Percentiles rank a stretch among this genome's conserved stretches.
Conservation (phyloP, 768 basidiomycete species). For the Pluteus cervinus region DNA sequence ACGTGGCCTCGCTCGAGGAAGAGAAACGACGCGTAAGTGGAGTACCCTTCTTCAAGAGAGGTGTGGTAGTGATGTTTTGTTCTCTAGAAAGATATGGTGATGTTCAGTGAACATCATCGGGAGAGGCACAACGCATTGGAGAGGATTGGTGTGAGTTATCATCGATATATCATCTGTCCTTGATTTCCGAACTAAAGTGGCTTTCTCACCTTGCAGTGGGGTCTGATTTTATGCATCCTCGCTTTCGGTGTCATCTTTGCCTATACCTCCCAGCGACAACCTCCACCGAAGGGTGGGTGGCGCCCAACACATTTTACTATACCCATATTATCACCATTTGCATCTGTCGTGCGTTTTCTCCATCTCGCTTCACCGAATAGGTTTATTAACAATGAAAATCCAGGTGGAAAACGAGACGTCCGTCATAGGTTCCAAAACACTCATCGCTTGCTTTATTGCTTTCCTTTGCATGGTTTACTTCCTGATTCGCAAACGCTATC, state of each 20-base stretch:
- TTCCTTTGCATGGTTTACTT: no score
- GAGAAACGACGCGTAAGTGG: conserved; percentile 42
- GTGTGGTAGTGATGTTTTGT: neutral
- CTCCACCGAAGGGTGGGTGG: conserved; percentile 20
- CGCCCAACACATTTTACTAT: conserved; percentile 65
- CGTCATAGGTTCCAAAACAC: conserved; percentile 44
- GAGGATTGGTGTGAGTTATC: conserved; percentile 39
- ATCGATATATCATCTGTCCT: neutral
- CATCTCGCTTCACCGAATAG: neutral
- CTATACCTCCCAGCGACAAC: conserved; percentile 14
- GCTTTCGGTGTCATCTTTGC: conserved; percentile 27
- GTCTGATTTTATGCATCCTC: conserved; percentile 27
- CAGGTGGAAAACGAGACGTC: conserved; percentile 77
- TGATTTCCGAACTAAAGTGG: no score
- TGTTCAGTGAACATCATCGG: conserved; percentile 34
- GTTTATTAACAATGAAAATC: neutral
- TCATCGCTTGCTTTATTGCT: no score
- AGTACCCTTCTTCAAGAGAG: neutral
- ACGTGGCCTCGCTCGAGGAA: conserved; percentile 34
- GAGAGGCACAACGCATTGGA: conserved; percentile 45
- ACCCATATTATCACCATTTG: conserved; percentile 72
- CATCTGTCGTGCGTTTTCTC: conserved; percentile 54
- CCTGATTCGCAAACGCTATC: no score
- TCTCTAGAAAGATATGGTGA: conserved; percentile 37
- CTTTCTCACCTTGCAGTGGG: no score